Percentiles rank a stretch among this genome's conserved stretches.
Evolutionary conservation across 2,329 filamentous ascomycete species (phyloP).

Genomic region (Xylaria sp.): DNA sequence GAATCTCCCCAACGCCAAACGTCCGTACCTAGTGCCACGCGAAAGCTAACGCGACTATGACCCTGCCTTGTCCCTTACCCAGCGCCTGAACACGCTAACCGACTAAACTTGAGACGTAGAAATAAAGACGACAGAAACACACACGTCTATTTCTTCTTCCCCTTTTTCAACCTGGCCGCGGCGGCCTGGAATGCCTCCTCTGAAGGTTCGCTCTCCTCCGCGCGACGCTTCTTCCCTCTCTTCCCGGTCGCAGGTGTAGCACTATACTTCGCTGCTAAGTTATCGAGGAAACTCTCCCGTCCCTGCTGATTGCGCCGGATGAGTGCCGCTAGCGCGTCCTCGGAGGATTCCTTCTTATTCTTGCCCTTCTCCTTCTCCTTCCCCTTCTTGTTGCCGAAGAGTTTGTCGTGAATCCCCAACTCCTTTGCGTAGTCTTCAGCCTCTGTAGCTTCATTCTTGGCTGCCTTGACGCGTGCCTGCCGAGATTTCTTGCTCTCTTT

Average conservation of each 20-base stretch:
- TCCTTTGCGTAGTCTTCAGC: slow-evolving; percentile 81
- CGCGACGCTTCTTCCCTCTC: slow-evolving; percentile 63
- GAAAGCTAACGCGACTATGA: not conserved
- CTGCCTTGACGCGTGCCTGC: slow-evolving; percentile 68
- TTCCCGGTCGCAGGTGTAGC: slow-evolving; percentile 55
- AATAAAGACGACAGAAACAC: not conserved
- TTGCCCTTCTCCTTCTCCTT: slow-evolving; percentile 53
- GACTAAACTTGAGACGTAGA: not conserved
- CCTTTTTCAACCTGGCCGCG: slow-evolving; percentile 60
- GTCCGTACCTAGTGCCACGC: not conserved
- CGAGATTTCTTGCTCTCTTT: slow-evolving; percentile 76
- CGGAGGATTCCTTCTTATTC: slow-evolving; percentile 56
- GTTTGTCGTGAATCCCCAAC: slow-evolving; percentile 76
- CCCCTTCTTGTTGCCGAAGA: slow-evolving; percentile 64
- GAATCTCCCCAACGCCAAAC: too few relatives aligned
- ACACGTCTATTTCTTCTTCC: slow-evolving; percentile 39
- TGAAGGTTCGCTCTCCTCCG: slow-evolving; percentile 72
- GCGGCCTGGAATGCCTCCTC: slow-evolving; percentile 71
- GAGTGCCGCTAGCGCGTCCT: slow-evolving; percentile 73
- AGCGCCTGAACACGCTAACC: not conserved
- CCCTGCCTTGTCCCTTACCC: not conserved
- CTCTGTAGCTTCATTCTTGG: slow-evolving; percentile 74
- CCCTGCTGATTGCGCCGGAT: slow-evolving; percentile 78
- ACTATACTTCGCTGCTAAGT: slow-evolving; percentile 81
- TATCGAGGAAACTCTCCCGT: slow-evolving; percentile 73